Evolutionary conservation across 2,329 filamentous ascomycete genomes (phyloP).

Genomic region (Arthrinium phaeospermum): DNA sequence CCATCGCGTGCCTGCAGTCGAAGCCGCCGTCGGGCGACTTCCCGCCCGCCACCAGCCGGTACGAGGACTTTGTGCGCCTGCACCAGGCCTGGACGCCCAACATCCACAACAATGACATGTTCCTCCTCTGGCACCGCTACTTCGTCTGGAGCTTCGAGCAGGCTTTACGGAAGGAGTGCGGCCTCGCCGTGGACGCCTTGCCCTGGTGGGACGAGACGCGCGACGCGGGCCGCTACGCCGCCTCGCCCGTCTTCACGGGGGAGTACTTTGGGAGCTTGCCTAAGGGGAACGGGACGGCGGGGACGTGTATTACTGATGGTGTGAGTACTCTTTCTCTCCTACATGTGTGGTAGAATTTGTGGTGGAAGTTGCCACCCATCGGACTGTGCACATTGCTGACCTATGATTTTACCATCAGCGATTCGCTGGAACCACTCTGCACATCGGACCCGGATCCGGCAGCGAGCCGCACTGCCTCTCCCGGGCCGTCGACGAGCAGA

Average conservation of each 20-base stretch:
- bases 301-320: conserved; percentile 34
- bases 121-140: conserved; percentile 42
- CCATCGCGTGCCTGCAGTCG: conserved; percentile 37
- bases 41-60: conserved; percentile 36
- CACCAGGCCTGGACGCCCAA: conserved; percentile 39
- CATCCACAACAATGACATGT: conserved; percentile 40
- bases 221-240: conserved; percentile 38
- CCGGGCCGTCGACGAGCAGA: conserved; percentile 37
- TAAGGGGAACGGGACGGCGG: background rate
- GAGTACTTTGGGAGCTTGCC: conserved; percentile 38
- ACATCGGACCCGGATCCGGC: conserved; percentile 26
- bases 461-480: conserved; percentile 37
- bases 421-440: conserved; percentile 32
- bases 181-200: conserved; percentile 35
- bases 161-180: conserved; percentile 39
- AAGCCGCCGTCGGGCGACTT: conserved; percentile 35
- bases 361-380: background rate
- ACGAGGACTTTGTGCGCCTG: conserved; percentile 40
- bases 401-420: conserved; percentile 17
- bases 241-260: conserved; percentile 36
- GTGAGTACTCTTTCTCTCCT: conserved; percentile 28
- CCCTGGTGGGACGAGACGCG: conserved; percentile 44
- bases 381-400: background rate
- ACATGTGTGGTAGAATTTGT: no score
- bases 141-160: conserved; percentile 39